Evolutionary conservation across 1,284 basidiomycete genomes (phyloP), one percentile per base, ranked within the genome.

Genomic region (Ustilago sp.): DNA sequence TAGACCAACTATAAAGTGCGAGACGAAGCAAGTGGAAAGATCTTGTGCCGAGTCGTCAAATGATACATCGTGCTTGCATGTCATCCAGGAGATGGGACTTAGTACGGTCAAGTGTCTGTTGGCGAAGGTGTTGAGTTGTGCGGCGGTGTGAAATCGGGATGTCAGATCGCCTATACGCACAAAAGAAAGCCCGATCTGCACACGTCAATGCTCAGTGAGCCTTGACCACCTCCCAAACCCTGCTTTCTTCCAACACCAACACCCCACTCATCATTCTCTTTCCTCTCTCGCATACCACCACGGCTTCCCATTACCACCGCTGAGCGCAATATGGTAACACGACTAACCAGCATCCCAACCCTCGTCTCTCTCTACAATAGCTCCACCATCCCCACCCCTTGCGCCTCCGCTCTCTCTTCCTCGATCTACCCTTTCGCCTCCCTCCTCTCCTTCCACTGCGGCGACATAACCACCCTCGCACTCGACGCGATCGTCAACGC

Each of bases 401-500:
- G 61, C 1, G 47, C 69, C 6, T 57, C 59, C n/a, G 17, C 48
- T 2, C 67, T 77, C 13, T 35, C 43, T 2, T 4, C 59, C 0
- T 45, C 55, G 17, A 73, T 73, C 63, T 73, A 68, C 32, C 66
- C 70, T 2, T 77, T 69, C 48, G 51, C 69, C n/a, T 34, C 36
- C 35, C 58, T 51, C 23, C 47, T 59, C 48, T 59, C 58, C 17
- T 19, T 59, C 12, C 58, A 59, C 36, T 59, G 47, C 28, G 69
- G 74, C 11, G 74, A 77, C 52, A 77, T 77, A 28, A 77, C 74
- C 36, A 55, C 38, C 0, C 63, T 83, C 8, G n/a, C 59, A 2
- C 60, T 82, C 12, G 82, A 84, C 54, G 78, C 75, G 8, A 82
- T 85, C 43, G 83, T 85, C 54, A 85, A 85, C 63, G 83, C 83